Percentiles rank a stretch among this genome's conserved stretches.
phyloP scores from a whole-genome alignment of 129 eudicot genomes.

The Flaveria brownii region DNA sequence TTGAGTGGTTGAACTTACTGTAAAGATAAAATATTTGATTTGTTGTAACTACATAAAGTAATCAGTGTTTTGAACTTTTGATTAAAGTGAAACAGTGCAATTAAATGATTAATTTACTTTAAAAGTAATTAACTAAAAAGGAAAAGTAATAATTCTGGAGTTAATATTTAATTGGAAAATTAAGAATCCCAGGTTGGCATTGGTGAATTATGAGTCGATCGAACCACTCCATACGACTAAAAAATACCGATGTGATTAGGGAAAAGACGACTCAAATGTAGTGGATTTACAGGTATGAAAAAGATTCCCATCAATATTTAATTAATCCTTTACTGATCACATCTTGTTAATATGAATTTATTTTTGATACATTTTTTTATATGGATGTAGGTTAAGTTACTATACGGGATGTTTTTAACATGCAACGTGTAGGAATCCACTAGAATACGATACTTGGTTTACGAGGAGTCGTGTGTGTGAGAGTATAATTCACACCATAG shows the following conservation, averaged over 20 bases:
- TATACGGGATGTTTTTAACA: too few species aligned
- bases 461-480: too few species aligned
- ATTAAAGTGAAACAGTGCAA: neutral
- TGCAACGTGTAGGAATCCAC: too few species aligned
- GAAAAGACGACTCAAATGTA: conserved; percentile 41
- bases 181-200: conserved; percentile 62
- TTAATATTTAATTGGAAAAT: conserved; percentile 20
- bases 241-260: conserved; percentile 18
- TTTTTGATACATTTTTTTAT: too few species aligned
- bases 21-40: neutral
- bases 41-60: too few species aligned
- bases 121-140: conserved; percentile 5
- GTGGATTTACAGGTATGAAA: conserved; percentile 54
- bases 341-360: neutral
- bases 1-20: neutral
- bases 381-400: too few species aligned
- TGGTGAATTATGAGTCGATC: conserved; percentile 48
- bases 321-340: conserved; percentile 21
- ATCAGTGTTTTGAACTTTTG: neutral
- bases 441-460: too few species aligned
- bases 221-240: conserved; percentile 42
- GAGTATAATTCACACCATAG: too few species aligned
- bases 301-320: conserved; percentile 38
- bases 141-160: conserved; percentile 2
- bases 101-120: conserved; percentile 14